Percentiles rank a stretch among this genome's conserved stretches.
phyloP scores from a whole-genome alignment of 164 flowering plant species.

The Protea cynaroides region DNA sequence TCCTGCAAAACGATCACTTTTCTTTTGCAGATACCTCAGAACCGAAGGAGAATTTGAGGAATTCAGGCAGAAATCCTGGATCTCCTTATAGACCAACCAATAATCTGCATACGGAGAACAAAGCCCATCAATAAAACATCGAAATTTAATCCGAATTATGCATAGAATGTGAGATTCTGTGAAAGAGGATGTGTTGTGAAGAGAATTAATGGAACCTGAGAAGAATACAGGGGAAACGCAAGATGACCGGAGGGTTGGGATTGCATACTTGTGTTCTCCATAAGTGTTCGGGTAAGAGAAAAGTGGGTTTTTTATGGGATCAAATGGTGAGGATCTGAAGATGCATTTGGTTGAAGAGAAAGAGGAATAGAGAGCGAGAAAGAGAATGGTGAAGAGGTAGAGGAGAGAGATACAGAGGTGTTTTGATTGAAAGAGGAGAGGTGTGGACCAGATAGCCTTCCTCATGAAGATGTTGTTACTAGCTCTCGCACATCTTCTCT shows the following conservation, averaged over 20 bases:
- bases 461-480: slow-evolving; percentile 26
- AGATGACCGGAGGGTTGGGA: slow-evolving; percentile 69
- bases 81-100: slow-evolving; percentile 44
- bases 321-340: slow-evolving; percentile 63
- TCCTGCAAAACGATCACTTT: slow-evolving; percentile 50
- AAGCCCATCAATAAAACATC: slow-evolving; percentile 11
- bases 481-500: no score
- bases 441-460: slow-evolving; percentile 26
- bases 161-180: neutral
- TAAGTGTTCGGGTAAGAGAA: slow-evolving; percentile 75
- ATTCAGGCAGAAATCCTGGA: slow-evolving; percentile 36
- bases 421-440: slow-evolving; percentile 67
- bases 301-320: slow-evolving; percentile 61
- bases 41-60: slow-evolving; percentile 18
- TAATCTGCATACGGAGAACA: slow-evolving; percentile 48
- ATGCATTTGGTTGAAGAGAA: slow-evolving; percentile 60
- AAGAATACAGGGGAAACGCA: slow-evolving; percentile 74
- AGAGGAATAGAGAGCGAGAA: slow-evolving; percentile 52
- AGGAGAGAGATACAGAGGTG: slow-evolving; percentile 66
- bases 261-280: slow-evolving; percentile 77
- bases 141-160: slow-evolving; percentile 3
- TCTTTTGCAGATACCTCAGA: slow-evolving; percentile 40
- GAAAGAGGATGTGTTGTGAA: neutral
- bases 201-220: slow-evolving; percentile 40
- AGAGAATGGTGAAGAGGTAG: slow-evolving; percentile 57